Evolutionary conservation across 2,329 filamentous ascomycete genomes (phyloP), one percentile per base, ranked within the genome.

Genomic region (Epichloe festucae): DNA sequence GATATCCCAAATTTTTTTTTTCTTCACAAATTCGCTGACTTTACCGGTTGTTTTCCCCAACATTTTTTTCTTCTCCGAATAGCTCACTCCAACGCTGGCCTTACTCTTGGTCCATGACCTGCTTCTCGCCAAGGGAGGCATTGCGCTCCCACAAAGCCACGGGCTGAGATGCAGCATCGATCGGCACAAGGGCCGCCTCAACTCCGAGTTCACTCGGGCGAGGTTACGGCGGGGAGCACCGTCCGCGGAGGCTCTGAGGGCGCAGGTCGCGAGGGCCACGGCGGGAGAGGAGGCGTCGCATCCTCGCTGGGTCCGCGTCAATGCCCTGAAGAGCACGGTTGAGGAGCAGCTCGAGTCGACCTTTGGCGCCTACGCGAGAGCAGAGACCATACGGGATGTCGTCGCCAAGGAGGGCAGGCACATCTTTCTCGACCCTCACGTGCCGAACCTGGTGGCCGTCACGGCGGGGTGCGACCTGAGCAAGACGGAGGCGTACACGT

Each of bases 251-350:
- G 77, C 77, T 0, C 73, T 96, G 50, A 77, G 76, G 43, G 71
- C 73, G 27, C 71, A 78, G 52, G 69, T 89, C 49, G 74, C 81
- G 53, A 63, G 67, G 44, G 65, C 70, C 35, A 73, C 74, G 19
- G 70, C 70, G 7, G 70, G 75, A 5, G 70, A 74, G 27, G 71
- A 77, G 54, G 69, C 76, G 36, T 70, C 71, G 41, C 86, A 91
- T 62, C 90, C 89, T n/a, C 81, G 93, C 50, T 98, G 93, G 93
- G 81, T 95, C 41, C 81, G 93, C 2, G 75, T 97, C 55, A 98
- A 97, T 63, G 81, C 83, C 0, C 69, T 96, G 12, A 84, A 82
- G 58, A 84, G 82, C 11, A 84, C 76, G 0, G 64, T 95, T 5
- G 75, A 84, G 17, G 75, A 82, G 4, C 85, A 95, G 67, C 70